A percentile compares a stretch with the other conserved stretches of the same genome.
phyloP scores from a whole-genome alignment of 768 basidiomycete genomes.

The Porpolomopsis calyptriformis region DNA sequence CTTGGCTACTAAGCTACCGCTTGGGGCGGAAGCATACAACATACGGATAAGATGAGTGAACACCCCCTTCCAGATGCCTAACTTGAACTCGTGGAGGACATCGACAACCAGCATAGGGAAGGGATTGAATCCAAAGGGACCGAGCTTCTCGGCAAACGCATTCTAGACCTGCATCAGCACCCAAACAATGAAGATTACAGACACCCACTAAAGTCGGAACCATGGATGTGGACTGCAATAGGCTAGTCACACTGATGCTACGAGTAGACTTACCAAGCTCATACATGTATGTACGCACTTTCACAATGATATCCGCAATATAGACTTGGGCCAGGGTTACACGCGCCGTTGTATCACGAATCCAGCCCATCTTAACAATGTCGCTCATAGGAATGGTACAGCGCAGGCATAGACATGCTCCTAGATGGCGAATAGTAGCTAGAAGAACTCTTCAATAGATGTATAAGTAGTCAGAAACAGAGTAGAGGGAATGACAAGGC shows the following conservation, averaged over 20 bases:
- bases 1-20: conserved; percentile 5
- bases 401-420: no score
- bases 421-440: conserved; percentile 16
- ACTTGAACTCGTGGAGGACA: conserved; percentile 24
- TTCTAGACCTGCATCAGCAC: conserved; percentile 14
- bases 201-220: conserved; percentile 3
- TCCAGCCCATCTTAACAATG: no score
- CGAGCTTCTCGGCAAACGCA: conserved; percentile 15
- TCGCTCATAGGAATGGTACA: no score
- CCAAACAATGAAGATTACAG: background rate
- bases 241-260: background rate
- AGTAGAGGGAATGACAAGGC: background rate
- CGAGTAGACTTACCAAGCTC: background rate
- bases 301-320: no score
- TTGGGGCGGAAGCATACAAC: conserved; percentile 9
- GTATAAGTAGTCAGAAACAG: background rate
- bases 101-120: conserved; percentile 19
- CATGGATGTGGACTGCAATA: background rate
- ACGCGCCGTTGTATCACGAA: no score
- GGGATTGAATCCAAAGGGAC: conserved; percentile 12
- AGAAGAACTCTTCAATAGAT: conserved; percentile 18
- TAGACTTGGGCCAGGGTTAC: no score
- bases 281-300: conserved; percentile 5
- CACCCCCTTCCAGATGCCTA: conserved; percentile 23
- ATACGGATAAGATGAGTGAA: conserved; percentile 22